Evolutionary conservation across 208 protist species (phyloP).

Genomic region (Novymonas esmeraldas): DNA sequence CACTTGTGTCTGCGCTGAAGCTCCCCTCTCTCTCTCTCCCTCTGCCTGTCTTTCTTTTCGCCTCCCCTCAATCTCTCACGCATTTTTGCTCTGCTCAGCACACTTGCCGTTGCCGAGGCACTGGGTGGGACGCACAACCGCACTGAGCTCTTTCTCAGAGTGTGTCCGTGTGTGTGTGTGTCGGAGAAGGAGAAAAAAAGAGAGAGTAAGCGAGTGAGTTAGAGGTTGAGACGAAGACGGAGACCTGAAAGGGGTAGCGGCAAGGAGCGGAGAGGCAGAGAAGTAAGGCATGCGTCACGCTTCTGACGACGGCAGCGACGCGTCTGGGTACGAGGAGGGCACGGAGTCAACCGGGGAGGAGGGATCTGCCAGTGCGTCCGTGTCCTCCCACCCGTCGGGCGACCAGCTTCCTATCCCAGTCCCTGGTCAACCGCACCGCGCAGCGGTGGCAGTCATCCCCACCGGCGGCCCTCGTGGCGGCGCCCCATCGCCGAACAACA

Average conservation of each 20-base stretch:
- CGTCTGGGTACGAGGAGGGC: conserved; percentile 27
- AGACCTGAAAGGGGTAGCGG: too few relatives aligned
- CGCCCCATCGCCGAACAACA: conserved; percentile 2
- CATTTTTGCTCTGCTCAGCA: not conserved
- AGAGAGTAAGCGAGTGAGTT: not conserved
- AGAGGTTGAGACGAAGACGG: not conserved
- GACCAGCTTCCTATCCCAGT: conserved; percentile 22
- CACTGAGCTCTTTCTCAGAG: not conserved
- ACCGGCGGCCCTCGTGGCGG: not conserved
- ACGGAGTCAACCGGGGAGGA: conserved; percentile 24
- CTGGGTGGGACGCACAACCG: too few relatives aligned
- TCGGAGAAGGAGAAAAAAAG: too few relatives aligned
- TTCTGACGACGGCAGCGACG: conserved; percentile 22
- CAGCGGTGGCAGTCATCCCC: not conserved
- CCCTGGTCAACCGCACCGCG: not conserved
- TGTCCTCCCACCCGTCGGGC: not conserved
- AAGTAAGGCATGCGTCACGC: conserved; percentile 14
- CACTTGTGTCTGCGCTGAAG: not conserved
- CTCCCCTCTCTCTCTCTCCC: not conserved
- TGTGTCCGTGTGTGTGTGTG: too few relatives aligned
- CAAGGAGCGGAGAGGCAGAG: not conserved
- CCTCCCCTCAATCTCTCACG: too few relatives aligned
- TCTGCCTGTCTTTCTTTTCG: not conserved
- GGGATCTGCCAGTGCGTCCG: conserved; percentile 1
- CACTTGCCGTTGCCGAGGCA: not conserved